These are phyloP conservation scores for Talaromyces trachyspermus DNA, from an alignment of 495 filamentous ascomycete genomes.

Conservation along the genomic window DNA sequence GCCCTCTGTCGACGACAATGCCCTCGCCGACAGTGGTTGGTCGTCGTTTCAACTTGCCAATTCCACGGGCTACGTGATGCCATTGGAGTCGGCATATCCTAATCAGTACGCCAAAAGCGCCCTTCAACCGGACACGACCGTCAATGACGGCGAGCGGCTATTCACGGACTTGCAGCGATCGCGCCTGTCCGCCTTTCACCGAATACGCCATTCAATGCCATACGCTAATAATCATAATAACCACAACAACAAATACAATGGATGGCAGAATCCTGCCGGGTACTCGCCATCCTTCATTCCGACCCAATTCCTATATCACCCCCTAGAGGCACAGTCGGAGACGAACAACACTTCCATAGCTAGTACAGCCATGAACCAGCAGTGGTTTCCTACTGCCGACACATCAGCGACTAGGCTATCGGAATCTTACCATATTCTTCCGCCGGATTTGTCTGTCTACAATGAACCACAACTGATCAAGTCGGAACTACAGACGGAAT, in stretches of 20 bases:
- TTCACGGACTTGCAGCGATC: constrained; percentile 22
- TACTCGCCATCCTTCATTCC: not conserved
- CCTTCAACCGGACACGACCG: constrained; percentile 20
- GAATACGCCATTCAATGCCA: not conserved
- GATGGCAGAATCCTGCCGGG: constrained; percentile 1
- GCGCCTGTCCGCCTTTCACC: constrained; percentile 4
- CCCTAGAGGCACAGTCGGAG: constrained; percentile 9
- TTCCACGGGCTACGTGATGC: constrained; percentile 26
- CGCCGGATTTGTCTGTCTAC: not conserved
- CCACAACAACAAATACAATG: not conserved
- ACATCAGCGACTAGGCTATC: not conserved
- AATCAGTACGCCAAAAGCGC: constrained; percentile 32
- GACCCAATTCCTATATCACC: constrained; percentile 8
- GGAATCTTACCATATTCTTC: not conserved
- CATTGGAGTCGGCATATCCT: constrained; percentile 30
- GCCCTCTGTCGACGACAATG: constrained; percentile 40
- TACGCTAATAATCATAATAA: not conserved
- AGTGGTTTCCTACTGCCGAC: constrained; percentile 3
- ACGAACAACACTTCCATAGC: not conserved
- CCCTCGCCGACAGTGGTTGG: constrained; percentile 36
- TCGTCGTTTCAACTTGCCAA: constrained; percentile 35
- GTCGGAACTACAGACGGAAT: not conserved
- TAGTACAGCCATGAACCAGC: not conserved
- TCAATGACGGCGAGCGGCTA: constrained; percentile 33
- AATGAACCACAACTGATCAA: not conserved